Evolutionary conservation across 345 rosid genomes (phyloP), one percentile per base, ranked within the genome.

Genomic region (Cardamine chenopodiifolia): DNA sequence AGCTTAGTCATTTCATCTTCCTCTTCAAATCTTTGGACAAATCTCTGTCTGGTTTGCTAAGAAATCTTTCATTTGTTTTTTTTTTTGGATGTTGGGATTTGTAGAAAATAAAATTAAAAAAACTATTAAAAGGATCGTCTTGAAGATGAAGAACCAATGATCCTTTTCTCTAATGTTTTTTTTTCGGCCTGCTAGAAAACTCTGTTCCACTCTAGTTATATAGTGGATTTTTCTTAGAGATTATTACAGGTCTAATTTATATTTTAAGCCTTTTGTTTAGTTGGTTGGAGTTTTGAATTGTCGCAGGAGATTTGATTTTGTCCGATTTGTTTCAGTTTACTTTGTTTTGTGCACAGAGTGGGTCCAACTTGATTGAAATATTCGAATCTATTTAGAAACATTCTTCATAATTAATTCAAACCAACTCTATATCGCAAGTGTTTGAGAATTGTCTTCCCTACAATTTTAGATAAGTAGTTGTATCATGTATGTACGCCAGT

Each of bases 31-130:
- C 69, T 52, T 60, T 68, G 62, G 55, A 75, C 69, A 50, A 68
- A 42, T 66, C 69, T 31, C 58, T 68, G 4, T 20, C 34, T 54
- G 79, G 22, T 62, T 75, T 68, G 60, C 70, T 35, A 11, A 40
- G 32, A 45, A 62, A 42, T 69, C 64, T 62, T 76, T 68, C 56
- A 75, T 68, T 75, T 68, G 66, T 76, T 70, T 80, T 77, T 54
- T 3, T 6, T 18, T 37, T 13, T 25, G 2, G 74, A 58, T 79
- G 84, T 48, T 59, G 23, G 52, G 80, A 72, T 50, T 66, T 77
- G 80, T 85, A 82, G 73, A 81, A 85, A 76, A 69, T 68, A 68
- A 29, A 10, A 48, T 2, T 2, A 60, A 61, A 62, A 42, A 28
- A 0, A 67, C 62, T 62, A 54, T 62, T 54, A 8, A 68, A 68